Evolutionary conservation across 768 basidiomycete genomes (phyloP), one percentile per base, ranked within the genome.

Genomic region (Leccinum uliginosum): DNA sequence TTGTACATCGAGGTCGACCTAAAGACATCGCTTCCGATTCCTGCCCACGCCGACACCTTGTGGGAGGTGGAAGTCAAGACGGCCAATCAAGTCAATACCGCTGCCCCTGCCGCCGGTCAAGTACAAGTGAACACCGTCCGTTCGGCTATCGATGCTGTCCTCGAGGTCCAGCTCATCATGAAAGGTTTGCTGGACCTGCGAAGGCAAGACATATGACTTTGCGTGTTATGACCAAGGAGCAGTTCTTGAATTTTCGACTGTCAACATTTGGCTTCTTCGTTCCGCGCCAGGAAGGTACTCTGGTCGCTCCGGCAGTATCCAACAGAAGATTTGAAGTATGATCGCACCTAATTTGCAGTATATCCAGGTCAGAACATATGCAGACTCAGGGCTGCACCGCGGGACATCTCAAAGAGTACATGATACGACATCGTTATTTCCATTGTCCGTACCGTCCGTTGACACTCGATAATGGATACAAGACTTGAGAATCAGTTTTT

Each of bases 41-140:
- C 87, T 35, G 87, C 87, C n/a, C 87, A 89, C 54, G 73, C 83
- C 8, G 89, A 89, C 62, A 89, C 89, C 0, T 76, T 90, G 6
- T 93, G 91, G 91, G 87, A 92, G 67, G 89, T 93, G 35, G 88
- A 93, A 73, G 90, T 91, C 50, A 91, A 89, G 69, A 91, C 91
- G 1, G 87, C 89, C 2, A 76, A 79, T 3, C 91, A 91, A 6
- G 83, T 89, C 45, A 82, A 87, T 15, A 90, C 89, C 56, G 87
- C 85, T 0, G 69, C 62, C 23, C 57, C 69, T 27, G 56, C 52
- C 32, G 49, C 55, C 29, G 67, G 70, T 19, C 70, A 73, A 44
- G 60, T 68, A 9, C 89, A 86, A 67, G 85, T 87, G 58, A 86
- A 81, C 3, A 91, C 90, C 5, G 76, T 92, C n/a, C 82, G 79